Percentiles rank a stretch among this genome's conserved stretches.
Evolutionary conservation across 805 yeast genomes (phyloP).

Genomic region (Ogataea pilisensis): DNA sequence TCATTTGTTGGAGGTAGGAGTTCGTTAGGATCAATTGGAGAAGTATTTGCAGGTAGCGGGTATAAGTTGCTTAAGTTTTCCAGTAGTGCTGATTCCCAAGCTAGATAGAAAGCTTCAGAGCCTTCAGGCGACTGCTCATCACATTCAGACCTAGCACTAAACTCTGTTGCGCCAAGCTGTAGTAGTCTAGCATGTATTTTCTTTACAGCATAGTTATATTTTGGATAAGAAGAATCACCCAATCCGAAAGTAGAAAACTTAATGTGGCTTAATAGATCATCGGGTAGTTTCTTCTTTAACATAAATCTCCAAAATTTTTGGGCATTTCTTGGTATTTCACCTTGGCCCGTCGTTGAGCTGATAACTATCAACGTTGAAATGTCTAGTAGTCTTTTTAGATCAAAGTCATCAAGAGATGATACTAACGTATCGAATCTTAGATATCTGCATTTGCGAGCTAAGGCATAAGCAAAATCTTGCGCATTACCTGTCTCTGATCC

Average conservation of each 20-base stretch:
- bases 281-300: slow-evolving; percentile 59
- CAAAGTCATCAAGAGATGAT: slow-evolving; percentile 56
- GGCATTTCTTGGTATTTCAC: slow-evolving; percentile 81
- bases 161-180: slow-evolving; percentile 78
- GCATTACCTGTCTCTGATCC: slow-evolving; percentile 95
- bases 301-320: slow-evolving; percentile 71
- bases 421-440: slow-evolving; percentile 46
- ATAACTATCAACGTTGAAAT: slow-evolving; percentile 49
- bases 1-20: slow-evolving; percentile 37
- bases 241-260: slow-evolving; percentile 76
- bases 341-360: slow-evolving; percentile 94
- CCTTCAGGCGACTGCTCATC: slow-evolving; percentile 83
- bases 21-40: slow-evolving; percentile 30
- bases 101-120: slow-evolving; percentile 67
- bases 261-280: slow-evolving; percentile 55
- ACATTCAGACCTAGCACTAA: slow-evolving; percentile 76
- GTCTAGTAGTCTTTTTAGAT: slow-evolving; percentile 48
- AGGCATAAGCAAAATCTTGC: slow-evolving; percentile 71
- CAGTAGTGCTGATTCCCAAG: slow-evolving; percentile 59
- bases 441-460: slow-evolving; percentile 54
- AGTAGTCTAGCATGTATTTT: slow-evolving; percentile 73
- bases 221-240: slow-evolving; percentile 90
- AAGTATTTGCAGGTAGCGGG: slow-evolving; percentile 32
- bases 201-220: slow-evolving; percentile 82
- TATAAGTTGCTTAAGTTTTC: slow-evolving; percentile 29